Base-by-base conservation (phyloP, 2,329 filamentous ascomycete genomes). In the Aureobasidium sp. region DNA sequence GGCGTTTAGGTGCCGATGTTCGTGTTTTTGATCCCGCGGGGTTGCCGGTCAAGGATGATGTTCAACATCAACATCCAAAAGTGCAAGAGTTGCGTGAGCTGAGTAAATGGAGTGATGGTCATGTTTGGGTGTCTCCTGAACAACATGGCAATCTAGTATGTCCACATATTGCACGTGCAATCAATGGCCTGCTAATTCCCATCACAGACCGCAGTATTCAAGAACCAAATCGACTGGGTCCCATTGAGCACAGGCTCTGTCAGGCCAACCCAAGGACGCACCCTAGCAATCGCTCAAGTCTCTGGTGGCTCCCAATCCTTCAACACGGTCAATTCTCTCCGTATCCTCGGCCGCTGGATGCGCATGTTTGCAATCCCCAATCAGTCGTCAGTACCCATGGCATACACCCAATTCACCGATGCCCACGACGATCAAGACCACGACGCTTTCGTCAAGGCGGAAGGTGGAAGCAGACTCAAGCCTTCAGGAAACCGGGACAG, bases 171-270 rank as follows among this genome's bases (percentile, higher is more conserved):
- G 12, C 48, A 53, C 20, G 9, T 6, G 17, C 4, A 17, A 17
- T 17, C 1, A 11, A n/a, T 25, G 0, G 20, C 17, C 3, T 17
- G 17, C 31, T 51, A 39, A 37, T 6, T 1, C 4, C 6, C 25
- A 14, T 36, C 31, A 31, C 52, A 82, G 77, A 87, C 85, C 0
- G 84, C 80, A 4, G 82, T 87, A 0, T 88, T 88, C 77, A 88
- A 88, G 66, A 86, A 86, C 66, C 85, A 88, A 66, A 87, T 88
- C 52, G 86, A 88, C 70, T 88, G 86, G 86, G 85, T 88, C 42
- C 85, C 85, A 0, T 75, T 88, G 0, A 80, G 76, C 1, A 81
- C 81, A 0, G 85, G 85, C 27, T 82, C 82, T 9, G 81, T 88
- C 0, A 82, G 85, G 0, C 86, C 84, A 0, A 88, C 86, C 0